These are phyloP conservation scores for Pseudogymnoascus sp. DNA, from an alignment of 2,329 filamentous ascomycete species.

Conservation along the genomic window DNA sequence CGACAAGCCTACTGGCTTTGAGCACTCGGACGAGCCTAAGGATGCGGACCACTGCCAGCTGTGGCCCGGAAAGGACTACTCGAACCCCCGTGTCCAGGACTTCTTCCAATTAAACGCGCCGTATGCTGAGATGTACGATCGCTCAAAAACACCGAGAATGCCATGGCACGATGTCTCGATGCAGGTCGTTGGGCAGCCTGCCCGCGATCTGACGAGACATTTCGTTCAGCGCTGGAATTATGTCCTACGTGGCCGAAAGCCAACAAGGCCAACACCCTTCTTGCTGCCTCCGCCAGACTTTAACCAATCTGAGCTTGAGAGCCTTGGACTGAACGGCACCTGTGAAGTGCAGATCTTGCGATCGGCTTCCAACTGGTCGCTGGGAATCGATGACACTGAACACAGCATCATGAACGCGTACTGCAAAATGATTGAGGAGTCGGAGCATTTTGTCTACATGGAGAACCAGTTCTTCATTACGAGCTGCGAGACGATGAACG, in stretches of 20 bases:
- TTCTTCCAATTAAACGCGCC: slow-evolving; percentile 90
- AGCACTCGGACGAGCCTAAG: slow-evolving; percentile 64
- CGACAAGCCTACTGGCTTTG: slow-evolving; percentile 92
- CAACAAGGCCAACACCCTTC: slow-evolving; percentile 88
- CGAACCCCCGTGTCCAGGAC: slow-evolving; percentile 89
- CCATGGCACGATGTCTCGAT: slow-evolving; percentile 98
- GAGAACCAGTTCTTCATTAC: slow-evolving; percentile 99
- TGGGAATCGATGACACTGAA: slow-evolving; percentile 80
- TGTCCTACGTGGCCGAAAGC: slow-evolving; percentile 82
- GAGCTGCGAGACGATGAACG: slow-evolving; percentile 79
- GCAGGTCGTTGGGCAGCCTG: slow-evolving; percentile 95
- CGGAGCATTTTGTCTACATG: slow-evolving; percentile 95
- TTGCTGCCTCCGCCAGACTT: slow-evolving; percentile 90
- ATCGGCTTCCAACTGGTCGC: slow-evolving; percentile 84
- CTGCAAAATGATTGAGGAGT: slow-evolving; percentile 86
- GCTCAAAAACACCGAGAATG: slow-evolving; percentile 82
- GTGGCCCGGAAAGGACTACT: slow-evolving; percentile 97
- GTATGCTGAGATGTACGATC: slow-evolving; percentile 98
- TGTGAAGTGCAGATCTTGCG: slow-evolving; percentile 95
- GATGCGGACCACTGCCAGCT: slow-evolving; percentile 92
- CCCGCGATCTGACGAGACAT: slow-evolving; percentile 85
- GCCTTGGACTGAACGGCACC: slow-evolving; percentile 80
- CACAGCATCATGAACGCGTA: slow-evolving; percentile 96
- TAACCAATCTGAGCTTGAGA: slow-evolving; percentile 74
- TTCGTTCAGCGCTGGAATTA: slow-evolving; percentile 99